Conservation (phyloP, 208 protist genomes). For the Acanthamoeba royreba region DNA sequence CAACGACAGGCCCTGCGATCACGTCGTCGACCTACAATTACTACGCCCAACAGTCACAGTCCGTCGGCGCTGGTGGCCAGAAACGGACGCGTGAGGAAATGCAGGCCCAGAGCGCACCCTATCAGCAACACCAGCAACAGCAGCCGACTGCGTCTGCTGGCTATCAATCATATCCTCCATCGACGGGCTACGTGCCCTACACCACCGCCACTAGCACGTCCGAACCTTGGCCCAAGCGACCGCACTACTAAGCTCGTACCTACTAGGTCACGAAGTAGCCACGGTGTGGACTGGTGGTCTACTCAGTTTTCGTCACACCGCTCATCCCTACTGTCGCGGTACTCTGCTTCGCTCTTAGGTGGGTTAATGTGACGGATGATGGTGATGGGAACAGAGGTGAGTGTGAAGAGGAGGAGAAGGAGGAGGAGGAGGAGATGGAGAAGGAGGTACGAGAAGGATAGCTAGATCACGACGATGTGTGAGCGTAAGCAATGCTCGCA, state of each 20-base stretch:
- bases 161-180: not conserved
- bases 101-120: not conserved
- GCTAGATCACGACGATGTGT: no score
- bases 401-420: no score
- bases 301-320: no score
- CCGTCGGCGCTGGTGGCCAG: not conserved
- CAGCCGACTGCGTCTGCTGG: not conserved
- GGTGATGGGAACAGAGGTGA: no score
- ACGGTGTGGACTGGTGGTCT: no score
- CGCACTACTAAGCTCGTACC: not conserved
- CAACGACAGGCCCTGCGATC: not conserved
- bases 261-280: not conserved
- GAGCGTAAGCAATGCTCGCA: no score
- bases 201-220: not conserved
- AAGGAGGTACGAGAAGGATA: no score
- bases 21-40: not conserved
- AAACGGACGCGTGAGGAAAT: not conserved
- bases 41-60: not conserved
- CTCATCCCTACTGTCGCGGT: no score
- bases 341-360: no score
- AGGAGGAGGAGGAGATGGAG: no score
- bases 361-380: no score
- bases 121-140: not conserved
- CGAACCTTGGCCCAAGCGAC: not conserved
- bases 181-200: not conserved